Base-by-base conservation (phyloP, 2,329 filamentous ascomycete genomes). In the Bipolaris sorokiniana region DNA sequence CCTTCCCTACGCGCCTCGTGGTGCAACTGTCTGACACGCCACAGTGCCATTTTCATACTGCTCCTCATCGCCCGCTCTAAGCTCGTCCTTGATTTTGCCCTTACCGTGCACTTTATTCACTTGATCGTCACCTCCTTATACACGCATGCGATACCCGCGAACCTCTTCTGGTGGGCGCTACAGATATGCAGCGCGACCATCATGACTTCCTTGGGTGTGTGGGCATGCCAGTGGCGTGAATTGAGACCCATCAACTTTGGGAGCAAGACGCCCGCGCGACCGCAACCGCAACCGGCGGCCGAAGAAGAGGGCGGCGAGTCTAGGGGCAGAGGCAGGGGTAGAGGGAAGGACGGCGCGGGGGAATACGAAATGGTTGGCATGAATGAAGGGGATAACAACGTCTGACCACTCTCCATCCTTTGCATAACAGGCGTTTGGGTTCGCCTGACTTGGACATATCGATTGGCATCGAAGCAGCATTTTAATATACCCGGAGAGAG, bases 151-250 rank as follows among this genome's bases (percentile, higher is more conserved):
- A 74, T 98, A 26, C 95, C 95, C 1, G 82, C 84, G 9, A 88
- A 94, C 75, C 79, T 87, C 62, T 89, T 96, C 69, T 99, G 95
- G 95, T 99, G 95, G 94, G 80, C 79, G 1, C 75, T 90, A 1
- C 88, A 90, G 71, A 76, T 82, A 47, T 80, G 80, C 38, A 89
- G 86, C 64, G 82, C 84, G 5, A 78, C 78, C 0, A 72, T 90
- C 36, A 90, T 90, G 87, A 86, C 83, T 7, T 85, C 81, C 45
- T 80, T 95, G 1, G 93, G 91, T 3, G 89, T 96, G 36, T 98
- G 94, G 91, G 91, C 89, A 3, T 98, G 94, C 74, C 91, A 89
- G 71, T 96, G 92, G 82, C 84, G 94, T 59, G 95, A 99, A 78
- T 80, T 99, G 54, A 84, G 87, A 70, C 94, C 95, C 10, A 96